Conservation (phyloP, 352 stramenopile genomes). For the Peronospora tabacina region DNA sequence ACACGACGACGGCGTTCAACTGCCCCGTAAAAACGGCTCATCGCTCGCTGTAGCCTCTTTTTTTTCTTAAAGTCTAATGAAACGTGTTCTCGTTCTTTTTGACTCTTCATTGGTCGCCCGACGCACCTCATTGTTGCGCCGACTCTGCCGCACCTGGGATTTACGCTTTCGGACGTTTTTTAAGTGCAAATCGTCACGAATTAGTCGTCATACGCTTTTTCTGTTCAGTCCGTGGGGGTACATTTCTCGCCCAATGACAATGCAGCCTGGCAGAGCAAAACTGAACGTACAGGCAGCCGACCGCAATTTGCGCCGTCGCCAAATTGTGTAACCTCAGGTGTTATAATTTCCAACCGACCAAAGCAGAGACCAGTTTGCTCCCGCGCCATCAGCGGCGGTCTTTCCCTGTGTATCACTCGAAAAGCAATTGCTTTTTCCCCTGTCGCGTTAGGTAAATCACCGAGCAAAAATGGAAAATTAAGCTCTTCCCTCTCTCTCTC, state of each 20-base stretch:
- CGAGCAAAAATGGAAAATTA: not conserved
- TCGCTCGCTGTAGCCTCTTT: too few species aligned
- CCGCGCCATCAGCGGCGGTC: constrained; percentile 3
- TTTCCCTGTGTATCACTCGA: not conserved
- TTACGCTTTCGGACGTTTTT: not conserved
- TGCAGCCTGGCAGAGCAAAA: constrained; percentile 18
- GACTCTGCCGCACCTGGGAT: not conserved
- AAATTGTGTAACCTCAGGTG: constrained; percentile 14
- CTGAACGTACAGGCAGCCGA: constrained; percentile 23
- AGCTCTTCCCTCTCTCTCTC: not conserved
- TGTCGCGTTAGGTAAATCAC: not conserved
- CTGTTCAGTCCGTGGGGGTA: not conserved
- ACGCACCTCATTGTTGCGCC: too few species aligned
- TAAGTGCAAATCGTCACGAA: not conserved
- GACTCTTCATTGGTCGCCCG: too few species aligned
- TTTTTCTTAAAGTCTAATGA: too few species aligned
- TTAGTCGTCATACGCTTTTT: not conserved
- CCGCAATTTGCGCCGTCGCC: constrained; percentile 21
- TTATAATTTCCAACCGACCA: constrained; percentile 14
- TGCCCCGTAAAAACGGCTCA: too few species aligned
- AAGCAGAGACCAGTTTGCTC: constrained; percentile 28
- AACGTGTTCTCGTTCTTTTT: too few species aligned
- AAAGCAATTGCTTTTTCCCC: not conserved
- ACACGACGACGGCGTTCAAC: too few species aligned
- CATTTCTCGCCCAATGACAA: constrained; percentile 19